Conservation (phyloP, 2,329 filamentous ascomycete species). For the Metarhizium album region DNA sequence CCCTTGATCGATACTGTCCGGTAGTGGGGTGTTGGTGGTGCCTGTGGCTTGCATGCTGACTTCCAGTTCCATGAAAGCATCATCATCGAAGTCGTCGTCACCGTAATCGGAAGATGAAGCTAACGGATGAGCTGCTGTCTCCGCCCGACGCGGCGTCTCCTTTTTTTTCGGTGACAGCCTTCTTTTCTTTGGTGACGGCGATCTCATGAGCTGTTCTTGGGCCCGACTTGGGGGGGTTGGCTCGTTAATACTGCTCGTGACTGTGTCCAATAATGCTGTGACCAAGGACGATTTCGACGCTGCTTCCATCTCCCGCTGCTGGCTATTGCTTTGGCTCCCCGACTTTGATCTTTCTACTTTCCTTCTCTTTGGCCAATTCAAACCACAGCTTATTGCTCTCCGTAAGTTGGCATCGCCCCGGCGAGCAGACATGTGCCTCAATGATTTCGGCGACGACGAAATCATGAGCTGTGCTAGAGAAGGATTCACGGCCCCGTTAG, state of each 20-base stretch:
- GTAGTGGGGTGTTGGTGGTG: slow-evolving; percentile 6
- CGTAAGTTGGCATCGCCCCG: slow-evolving; percentile 38
- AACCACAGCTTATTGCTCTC: slow-evolving; percentile 57
- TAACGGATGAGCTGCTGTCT: slow-evolving; percentile 9
- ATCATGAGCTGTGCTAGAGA: slow-evolving; percentile 55
- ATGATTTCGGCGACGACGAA: slow-evolving; percentile 58
- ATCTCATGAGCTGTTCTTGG: slow-evolving; percentile 22
- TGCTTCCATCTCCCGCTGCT: slow-evolving; percentile 32
- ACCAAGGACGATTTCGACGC: slow-evolving; percentile 46
- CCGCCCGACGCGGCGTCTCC: slow-evolving; percentile 13
- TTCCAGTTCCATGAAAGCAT: slow-evolving; percentile 44
- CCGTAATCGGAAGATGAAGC: slow-evolving; percentile 37
- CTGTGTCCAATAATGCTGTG: slow-evolving; percentile 56
- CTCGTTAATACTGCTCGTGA: slow-evolving; percentile 42
- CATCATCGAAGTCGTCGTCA: slow-evolving; percentile 49
- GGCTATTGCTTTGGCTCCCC: slow-evolving; percentile 20
- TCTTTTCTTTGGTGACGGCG: slow-evolving; percentile 35
- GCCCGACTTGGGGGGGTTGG: slow-evolving; percentile 24
- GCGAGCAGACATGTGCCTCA: slow-evolving; percentile 30
- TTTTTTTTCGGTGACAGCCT: slow-evolving; percentile 12
- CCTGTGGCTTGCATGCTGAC: slow-evolving; percentile 24
- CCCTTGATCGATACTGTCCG: slow-evolving; percentile 20
- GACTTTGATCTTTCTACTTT: slow-evolving; percentile 41
- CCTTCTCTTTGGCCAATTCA: slow-evolving; percentile 61
- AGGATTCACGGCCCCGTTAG: slow-evolving; percentile 39